Evolutionary conservation across 495 filamentous ascomycete genomes (phyloP), one percentile per base, ranked within the genome.

Genomic region (Lasiosphaeriaceae sp.): DNA sequence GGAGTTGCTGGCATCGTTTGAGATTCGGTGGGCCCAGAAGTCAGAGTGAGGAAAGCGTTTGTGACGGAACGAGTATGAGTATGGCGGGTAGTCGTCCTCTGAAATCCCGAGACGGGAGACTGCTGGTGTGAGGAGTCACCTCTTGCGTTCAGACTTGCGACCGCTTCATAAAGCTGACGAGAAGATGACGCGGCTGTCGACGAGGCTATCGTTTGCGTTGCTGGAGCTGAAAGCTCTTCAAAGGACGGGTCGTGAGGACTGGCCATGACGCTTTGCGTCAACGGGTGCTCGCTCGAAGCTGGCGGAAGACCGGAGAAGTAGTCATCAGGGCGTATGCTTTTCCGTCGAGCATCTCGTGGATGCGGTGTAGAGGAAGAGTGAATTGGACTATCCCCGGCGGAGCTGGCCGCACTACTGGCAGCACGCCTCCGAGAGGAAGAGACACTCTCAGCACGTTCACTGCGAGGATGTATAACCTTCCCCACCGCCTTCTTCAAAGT

Each of bases 191-290:
- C 60, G 54, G 71, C 69, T 60, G 61, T 47, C 64, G 58, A 74
- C 57, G 37, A 65, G 64, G 66, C 76, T 76, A 65, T 79, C 74
- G 61, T 74, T 75, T 66, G 73, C 2, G 49, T 41, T 66, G 64
- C 66, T 62, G 53, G 73, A 55, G 64, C 52, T 3, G 59, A 54
- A n/a, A 50, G 21, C 16, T 67, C 68, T 54, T 61, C 75, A 63
- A 50, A 77, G 54, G 64, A 65, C 57, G 66, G 71, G n/a, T 73
- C 59, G 2, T 86, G 82, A 0, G 90, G 91, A 67, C 85, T 90
- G 17, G 83, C 90, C 29, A 85, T 86, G 29, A 90, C 83, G 61
- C 90, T 95, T 58, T 90, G 87, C 9, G 90, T 86, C n/a, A 95
- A 70, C 17, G 91, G 91, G 67, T 95, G 91, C 37, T 91, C 88